Evolutionary conservation across 768 basidiomycete species (phyloP), one percentile per base, ranked within the genome.

Genomic region (Dacryopinax primogenitus): DNA sequence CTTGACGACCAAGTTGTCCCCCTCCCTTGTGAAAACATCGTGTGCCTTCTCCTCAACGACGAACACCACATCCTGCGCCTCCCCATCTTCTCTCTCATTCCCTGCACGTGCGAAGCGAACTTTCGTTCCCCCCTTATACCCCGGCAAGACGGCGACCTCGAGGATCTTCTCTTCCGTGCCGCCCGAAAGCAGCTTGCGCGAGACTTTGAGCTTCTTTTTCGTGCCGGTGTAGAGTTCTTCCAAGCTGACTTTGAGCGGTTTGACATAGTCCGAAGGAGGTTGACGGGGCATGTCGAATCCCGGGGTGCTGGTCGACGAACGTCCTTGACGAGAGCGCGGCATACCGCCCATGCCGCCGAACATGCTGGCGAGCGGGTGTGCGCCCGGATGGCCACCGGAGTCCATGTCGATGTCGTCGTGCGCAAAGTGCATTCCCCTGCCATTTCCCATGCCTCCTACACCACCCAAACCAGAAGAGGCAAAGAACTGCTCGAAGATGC

Each of bases 101-200:
- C 92, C 92, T 11, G 90, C 87, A 23, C 83, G 83, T 0, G 89
- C 84, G 76, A 94, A 97, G 41, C 90, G 85, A 66, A 98, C 82
- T 77, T 95, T 96, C 18, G 95, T 97, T 0, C 95, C 95, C 67
- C 84, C 84, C 81, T 97, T 97, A 93, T 93, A 98, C 0, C 95
- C 95, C 0, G 94, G 91, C 68, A 77, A 74, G 67, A 79, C 75
- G 62, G 75, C 70, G 71, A 92, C 86, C 71, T 92, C 90, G 63
- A 92, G 83, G 4, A 90, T 83, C 74, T 90, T 91, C 68, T 93
- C 90, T 74, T 96, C 91, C 18, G 84, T 85, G 18, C 78, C 76
- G 0, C 94, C 91, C 63, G 82, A 79, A n/a, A 86, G 74, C 47
- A 87, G 76, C 69, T 82, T 82, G 63, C 93, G 84, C 6, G 86